Base-by-base conservation (phyloP, 345 rosid genomes). In the Cardamine chenopodiifolia region DNA sequence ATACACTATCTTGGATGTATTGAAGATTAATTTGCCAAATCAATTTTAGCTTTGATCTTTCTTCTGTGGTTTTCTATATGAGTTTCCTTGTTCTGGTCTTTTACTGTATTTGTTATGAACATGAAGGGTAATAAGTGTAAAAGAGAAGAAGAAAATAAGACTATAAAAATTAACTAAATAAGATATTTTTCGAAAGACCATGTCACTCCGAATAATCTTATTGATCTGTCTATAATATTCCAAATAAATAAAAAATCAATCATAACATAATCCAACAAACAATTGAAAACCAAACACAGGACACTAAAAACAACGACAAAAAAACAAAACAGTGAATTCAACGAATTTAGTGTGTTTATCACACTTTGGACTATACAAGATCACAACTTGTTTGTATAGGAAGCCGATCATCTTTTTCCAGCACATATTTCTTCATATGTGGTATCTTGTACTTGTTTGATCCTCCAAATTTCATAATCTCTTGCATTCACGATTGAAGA, bases 311-410 rank as follows among this genome's bases (percentile, higher is more conserved):
- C 25, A 23, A 23, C 25, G n/a, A n/a, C n/a, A n/a, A n/a, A 23
- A 23, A 23, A 23, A 23, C 25, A 40, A 40, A 47, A 18, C 14
- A 1, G 8, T 47, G 18, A 11, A 9, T 11, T 7, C 28, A 4
- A 11, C 28, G 0, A 50, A 22, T 4, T 50, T 13, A 50, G 28
- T 20, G 14, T 0, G 15, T 50, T 50, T 28, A 22, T 50, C 15
- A 50, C 90, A 88, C 77, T 87, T 93, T 20, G 85, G 82, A 93
- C 90, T 88, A 79, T 56, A 48, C 8, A 22, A 5, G 17, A 49
- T 20, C 26, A 49, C 54, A 49, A 49, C 54, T 20, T 19, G 20
- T 8, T 49, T 49, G 75, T 76, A 63, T 85, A 83, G 87, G 85
- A 76, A 15, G 91, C 77, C 57, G 48, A 83, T 12, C 37, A 80